Base-by-base conservation (phyloP, 768 basidiomycete genomes). In the Russula dissimulans region DNA sequence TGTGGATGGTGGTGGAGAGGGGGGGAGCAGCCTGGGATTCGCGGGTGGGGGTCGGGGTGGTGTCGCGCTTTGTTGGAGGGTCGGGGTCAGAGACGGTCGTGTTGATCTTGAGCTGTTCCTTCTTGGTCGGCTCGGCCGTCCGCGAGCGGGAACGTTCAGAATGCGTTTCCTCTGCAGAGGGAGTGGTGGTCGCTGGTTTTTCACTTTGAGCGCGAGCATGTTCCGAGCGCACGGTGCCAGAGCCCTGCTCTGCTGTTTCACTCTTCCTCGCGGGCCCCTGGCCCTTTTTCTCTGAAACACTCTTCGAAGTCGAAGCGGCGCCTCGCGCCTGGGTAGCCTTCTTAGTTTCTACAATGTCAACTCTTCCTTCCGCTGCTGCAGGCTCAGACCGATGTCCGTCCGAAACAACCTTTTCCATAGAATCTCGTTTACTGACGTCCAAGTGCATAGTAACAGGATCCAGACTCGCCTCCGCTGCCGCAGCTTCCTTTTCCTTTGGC, bases 381-480 rank as follows among this genome's bases (percentile, higher is more conserved):
- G 39, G 56, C 50, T 54, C 60, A 26, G 60, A 43, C 50, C 11
- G 51, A 53, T 48, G 45, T 38, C 29, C 31, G 11, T 53, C 46
- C 36, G 39, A 57, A 62, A 57, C 32, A 62, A 53, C 61, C 61
- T 62, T 62, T 57, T 62, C 52, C 34, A 62, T 62, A 51, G 38
- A 61, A 57, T 57, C 61, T 62, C 56, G 61, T 62, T 62, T 62
- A 62, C 56, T 57, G 51, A 41, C 5, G 34, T 53, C 45, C 46
- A 43, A 57, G 45, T 54, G 61, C 61, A 62, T 43, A 26, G 22
- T 26, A 57, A 62, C 61, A 62, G 22, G 39, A 62, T 62, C 61
- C 61, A 52, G 52, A 62, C 61, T 62, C 61, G 61, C 61, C 61
- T 62, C 59, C 59, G 59, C 59, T 60, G 59, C 59, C 47, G 58